A percentile compares a stretch with the other conserved stretches of the same genome.
Conservation (phyloP, 495 filamentous ascomycete genomes). For the Polyplosphaeria fusca region DNA sequence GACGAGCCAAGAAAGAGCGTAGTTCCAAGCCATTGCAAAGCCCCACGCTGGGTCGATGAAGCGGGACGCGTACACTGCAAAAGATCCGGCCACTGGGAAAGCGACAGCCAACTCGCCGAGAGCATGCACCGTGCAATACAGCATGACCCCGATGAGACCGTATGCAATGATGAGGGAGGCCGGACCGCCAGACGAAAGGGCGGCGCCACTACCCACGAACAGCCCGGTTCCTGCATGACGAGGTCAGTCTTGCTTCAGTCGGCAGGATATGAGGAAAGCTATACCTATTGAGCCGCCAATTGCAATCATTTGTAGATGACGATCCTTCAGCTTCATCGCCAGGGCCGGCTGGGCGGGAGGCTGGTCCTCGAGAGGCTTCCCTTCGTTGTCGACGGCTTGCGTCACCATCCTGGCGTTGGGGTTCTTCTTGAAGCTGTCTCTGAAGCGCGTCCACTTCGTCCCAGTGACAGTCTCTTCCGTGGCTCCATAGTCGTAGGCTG, state of each 20-base stretch:
- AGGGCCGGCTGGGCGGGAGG: constrained; percentile 73
- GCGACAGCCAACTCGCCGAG: constrained; percentile 88
- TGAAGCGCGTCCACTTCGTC: constrained; percentile 22
- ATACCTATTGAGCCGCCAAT: constrained; percentile 94
- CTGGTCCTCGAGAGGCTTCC: constrained; percentile 66
- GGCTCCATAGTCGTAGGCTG: constrained; percentile 28
- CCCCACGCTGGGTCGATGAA: constrained; percentile 96
- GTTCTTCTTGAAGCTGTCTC: constrained; percentile 81
- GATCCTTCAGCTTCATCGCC: constrained; percentile 70
- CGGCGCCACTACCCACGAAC: constrained; percentile 82
- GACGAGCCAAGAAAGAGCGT: constrained; percentile 89
- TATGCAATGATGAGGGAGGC: constrained; percentile 86
- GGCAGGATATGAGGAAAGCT: too few relatives aligned
- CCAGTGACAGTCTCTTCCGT: constrained; percentile 23
- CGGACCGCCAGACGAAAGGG: constrained; percentile 75
- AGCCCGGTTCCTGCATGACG: constrained; percentile 88
- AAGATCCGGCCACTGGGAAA: constrained; percentile 90
- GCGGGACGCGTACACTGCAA: constrained; percentile 84
- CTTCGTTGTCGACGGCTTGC: constrained; percentile 55
- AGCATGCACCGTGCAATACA: constrained; percentile 88
- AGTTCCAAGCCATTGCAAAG: constrained; percentile 98
- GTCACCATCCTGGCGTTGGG: constrained; percentile 60
- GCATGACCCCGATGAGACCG: constrained; percentile 76
- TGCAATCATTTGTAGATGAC: constrained; percentile 95
- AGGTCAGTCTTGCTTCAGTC: too few relatives aligned